These are phyloP conservation scores for Casuarina glauca DNA, from an alignment of 306 rosid genomes.

Conservation along the genomic window DNA sequence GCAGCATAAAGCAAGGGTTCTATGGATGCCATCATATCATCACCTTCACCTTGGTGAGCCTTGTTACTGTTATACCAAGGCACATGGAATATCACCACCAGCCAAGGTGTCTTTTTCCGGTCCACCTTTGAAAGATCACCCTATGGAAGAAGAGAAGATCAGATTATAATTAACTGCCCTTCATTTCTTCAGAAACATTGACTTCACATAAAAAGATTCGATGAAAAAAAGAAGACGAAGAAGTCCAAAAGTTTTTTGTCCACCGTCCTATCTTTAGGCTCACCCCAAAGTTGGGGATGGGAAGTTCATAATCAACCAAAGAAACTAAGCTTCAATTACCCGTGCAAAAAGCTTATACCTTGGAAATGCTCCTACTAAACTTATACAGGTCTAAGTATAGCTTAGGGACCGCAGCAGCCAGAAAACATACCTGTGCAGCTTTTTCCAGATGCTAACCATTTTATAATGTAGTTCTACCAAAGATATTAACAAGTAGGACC, in stretches of 20 bases:
- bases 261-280: neutral
- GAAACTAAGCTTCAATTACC: neutral
- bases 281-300: neutral
- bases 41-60: slow-evolving; percentile 90
- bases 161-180: neutral
- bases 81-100: slow-evolving; percentile 71
- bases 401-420: neutral
- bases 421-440: neutral
- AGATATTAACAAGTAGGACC: neutral
- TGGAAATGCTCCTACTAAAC: neutral
- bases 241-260: neutral
- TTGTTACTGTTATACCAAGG: slow-evolving; percentile 94
- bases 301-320: neutral
- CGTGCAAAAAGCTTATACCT: neutral
- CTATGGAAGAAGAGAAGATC: slow-evolving; percentile 40
- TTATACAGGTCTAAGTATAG: neutral
- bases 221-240: neutral
- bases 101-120: slow-evolving; percentile 83
- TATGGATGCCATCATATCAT: slow-evolving; percentile 69
- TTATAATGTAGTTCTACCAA: neutral
- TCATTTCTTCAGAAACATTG: neutral
- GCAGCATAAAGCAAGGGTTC: slow-evolving; percentile 88
- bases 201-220: neutral
- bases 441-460: neutral
- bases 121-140: slow-evolving; percentile 73